Evolutionary conservation across 805 yeast genomes (phyloP).

Genomic region (Kodamaea hsintzibuensis): DNA sequence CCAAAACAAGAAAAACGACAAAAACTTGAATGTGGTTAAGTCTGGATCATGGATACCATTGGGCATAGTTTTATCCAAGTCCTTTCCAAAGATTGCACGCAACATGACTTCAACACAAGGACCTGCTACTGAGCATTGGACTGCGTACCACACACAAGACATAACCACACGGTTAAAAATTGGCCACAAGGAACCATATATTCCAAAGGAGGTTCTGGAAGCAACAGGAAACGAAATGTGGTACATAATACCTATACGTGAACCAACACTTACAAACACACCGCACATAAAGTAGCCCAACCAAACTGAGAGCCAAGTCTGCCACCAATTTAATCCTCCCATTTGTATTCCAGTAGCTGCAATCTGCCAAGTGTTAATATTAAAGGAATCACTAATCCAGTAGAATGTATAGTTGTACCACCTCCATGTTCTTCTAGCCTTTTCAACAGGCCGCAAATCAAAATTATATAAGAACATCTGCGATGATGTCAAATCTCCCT

Average conservation of each 20-base stretch:
- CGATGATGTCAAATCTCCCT: slow-evolving; percentile 47
- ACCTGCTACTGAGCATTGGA: slow-evolving; percentile 84
- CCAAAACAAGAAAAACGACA: slow-evolving; percentile 83
- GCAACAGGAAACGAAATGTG: slow-evolving; percentile 86
- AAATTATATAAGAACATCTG: slow-evolving; percentile 71
- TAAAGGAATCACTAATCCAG: slow-evolving; percentile 90
- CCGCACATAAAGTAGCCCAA: slow-evolving; percentile 75
- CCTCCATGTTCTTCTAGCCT: slow-evolving; percentile 74
- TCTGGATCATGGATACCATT: slow-evolving; percentile 59
- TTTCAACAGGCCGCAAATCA: slow-evolving; percentile 80
- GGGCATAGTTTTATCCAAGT: slow-evolving; percentile 61
- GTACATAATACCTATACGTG: slow-evolving; percentile 77
- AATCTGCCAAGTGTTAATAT: slow-evolving; percentile 88
- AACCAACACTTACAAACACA: slow-evolving; percentile 64
- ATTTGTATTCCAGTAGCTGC: slow-evolving; percentile 78
- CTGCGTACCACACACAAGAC: slow-evolving; percentile 87
- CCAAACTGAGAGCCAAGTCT: slow-evolving; percentile 87
- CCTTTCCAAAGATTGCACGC: slow-evolving; percentile 65
- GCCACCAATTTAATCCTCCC: slow-evolving; percentile 87
- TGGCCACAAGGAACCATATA: slow-evolving; percentile 87
- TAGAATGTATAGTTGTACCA: slow-evolving; percentile 80
- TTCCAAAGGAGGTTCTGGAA: slow-evolving; percentile 80
- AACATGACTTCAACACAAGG: slow-evolving; percentile 78
- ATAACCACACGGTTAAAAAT: slow-evolving; percentile 83
- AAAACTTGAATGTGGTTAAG: slow-evolving; percentile 69